A percentile compares a stretch with the other conserved stretches of the same genome.
Conservation (phyloP, 2,329 filamentous ascomycete genomes). For the Hymenoscyphus occultus region DNA sequence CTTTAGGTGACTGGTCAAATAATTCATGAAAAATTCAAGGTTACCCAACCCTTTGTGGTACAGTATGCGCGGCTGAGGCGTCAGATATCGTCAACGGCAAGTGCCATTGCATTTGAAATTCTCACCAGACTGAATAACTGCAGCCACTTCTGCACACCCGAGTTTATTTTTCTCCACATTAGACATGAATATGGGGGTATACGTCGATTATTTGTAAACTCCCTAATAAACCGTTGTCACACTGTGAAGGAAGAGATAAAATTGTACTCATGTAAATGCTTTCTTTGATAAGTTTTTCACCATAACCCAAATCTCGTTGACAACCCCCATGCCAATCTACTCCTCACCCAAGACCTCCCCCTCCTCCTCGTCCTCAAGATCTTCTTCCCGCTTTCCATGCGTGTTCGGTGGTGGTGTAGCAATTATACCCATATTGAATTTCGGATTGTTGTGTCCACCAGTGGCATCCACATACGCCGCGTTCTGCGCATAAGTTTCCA, state of each 20-base stretch:
- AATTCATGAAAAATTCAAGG: background rate
- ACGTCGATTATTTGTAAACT: background rate
- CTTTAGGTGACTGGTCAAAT: background rate
- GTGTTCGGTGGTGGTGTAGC: conserved; percentile 17
- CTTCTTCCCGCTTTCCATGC: conserved; percentile 13
- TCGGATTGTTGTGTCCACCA: conserved; percentile 25
- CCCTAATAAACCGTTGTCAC: background rate
- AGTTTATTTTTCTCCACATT: background rate
- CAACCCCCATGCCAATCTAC: background rate
- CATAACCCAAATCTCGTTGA: background rate
- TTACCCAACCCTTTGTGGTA: too few species aligned
- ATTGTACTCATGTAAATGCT: background rate
- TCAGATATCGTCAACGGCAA: background rate
- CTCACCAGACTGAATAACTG: too few species aligned
- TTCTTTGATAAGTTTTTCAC: background rate
- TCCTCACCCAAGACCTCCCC: conserved; percentile 9
- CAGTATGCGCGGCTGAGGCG: background rate
- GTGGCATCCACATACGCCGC: conserved; percentile 20
- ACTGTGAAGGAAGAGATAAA: background rate
- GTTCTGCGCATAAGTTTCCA: conserved; percentile 18
- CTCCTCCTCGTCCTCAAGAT: conserved; percentile 7
- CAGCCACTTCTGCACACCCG: background rate
- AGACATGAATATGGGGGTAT: too few species aligned
- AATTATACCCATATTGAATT: conserved; percentile 20
- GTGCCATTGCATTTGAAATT: background rate